Conservation (phyloP, 495 filamentous ascomycete species). For the Antarctomyces pellizariae region DNA sequence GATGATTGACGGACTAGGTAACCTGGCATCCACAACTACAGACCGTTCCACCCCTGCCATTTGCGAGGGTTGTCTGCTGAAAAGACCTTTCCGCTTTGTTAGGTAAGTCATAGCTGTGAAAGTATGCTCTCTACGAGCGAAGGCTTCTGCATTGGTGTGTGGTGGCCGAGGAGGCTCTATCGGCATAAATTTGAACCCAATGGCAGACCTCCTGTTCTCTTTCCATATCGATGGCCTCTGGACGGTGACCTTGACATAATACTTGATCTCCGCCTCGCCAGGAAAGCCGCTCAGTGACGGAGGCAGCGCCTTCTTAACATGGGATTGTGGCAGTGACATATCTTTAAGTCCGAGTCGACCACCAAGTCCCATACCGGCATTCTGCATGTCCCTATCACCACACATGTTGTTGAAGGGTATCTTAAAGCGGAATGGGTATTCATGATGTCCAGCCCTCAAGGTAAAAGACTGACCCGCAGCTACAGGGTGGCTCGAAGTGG, state of each 20-base stretch:
- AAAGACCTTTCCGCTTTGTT: conserved; percentile 29
- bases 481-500: conserved; percentile 35
- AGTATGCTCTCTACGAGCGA: conserved; percentile 55
- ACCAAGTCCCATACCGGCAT: conserved; percentile 18
- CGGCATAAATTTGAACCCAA: conserved; percentile 61
- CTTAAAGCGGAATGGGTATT: conserved; percentile 85
- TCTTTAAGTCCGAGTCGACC: conserved; percentile 19
- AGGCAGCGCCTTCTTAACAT: conserved; percentile 72
- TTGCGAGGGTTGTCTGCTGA: conserved; percentile 13
- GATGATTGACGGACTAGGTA: conserved; percentile 73
- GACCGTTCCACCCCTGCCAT: conserved; percentile 15
- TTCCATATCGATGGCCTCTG: conserved; percentile 61
- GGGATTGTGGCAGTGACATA: conserved; percentile 29
- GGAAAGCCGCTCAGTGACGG: conserved; percentile 67
- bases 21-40: conserved; percentile 46
- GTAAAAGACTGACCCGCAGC: conserved; percentile 51
- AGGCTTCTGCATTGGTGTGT: conserved; percentile 50
- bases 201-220: conserved; percentile 47
- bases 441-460: conserved; percentile 52
- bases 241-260: conserved; percentile 83
- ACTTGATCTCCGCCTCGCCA: conserved; percentile 66
- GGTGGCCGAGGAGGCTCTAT: conserved; percentile 67
- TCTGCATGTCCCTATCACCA: conserved; percentile 19
- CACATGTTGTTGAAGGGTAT: conserved; percentile 86
- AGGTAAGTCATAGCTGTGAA: conserved; percentile 27